These are phyloP conservation scores for Saprolegnia diclina DNA, from an alignment of 352 stramenopile genomes.

Conservation along the genomic window DNA sequence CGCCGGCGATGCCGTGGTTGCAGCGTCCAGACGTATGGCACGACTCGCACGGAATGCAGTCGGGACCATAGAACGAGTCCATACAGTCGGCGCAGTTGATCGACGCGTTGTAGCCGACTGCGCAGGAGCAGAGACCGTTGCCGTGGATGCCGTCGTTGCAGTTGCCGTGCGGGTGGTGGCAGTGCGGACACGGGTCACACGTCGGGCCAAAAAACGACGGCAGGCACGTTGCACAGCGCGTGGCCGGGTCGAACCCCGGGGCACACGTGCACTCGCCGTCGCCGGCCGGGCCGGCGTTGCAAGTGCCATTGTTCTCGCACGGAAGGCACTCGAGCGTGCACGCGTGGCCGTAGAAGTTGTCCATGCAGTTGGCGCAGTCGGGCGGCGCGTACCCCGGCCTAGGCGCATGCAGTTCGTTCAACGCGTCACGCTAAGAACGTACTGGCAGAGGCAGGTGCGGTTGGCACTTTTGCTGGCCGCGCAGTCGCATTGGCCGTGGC, in stretches of 20 bases:
- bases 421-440: slow-evolving; percentile 6
- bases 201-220: slow-evolving; percentile 63
- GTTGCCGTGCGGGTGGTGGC: slow-evolving; percentile 79
- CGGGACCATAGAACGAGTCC: slow-evolving; percentile 66
- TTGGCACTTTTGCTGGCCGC: slow-evolving; percentile 52
- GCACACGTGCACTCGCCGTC: slow-evolving; percentile 62
- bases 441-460: slow-evolving; percentile 63
- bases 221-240: slow-evolving; percentile 70
- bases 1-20: slow-evolving; percentile 68
- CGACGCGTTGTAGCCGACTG: slow-evolving; percentile 65
- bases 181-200: slow-evolving; percentile 68
- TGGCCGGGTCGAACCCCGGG: slow-evolving; percentile 68
- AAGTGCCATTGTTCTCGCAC: slow-evolving; percentile 69
- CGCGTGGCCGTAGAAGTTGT: slow-evolving; percentile 46
- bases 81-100: slow-evolving; percentile 82
- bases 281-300: slow-evolving; percentile 53
- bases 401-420: slow-evolving; percentile 3
- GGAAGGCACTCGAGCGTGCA: slow-evolving; percentile 58
- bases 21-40: slow-evolving; percentile 68
- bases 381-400: slow-evolving; percentile 58
- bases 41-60: slow-evolving; percentile 66
- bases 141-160: slow-evolving; percentile 77
- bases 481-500: slow-evolving; percentile 66
- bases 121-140: slow-evolving; percentile 77
- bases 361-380: slow-evolving; percentile 60